A percentile compares a stretch with the other conserved stretches of the same genome.
Evolutionary conservation across 164 flowering plant genomes (phyloP).

Genomic region (Liquidambar formosana): DNA sequence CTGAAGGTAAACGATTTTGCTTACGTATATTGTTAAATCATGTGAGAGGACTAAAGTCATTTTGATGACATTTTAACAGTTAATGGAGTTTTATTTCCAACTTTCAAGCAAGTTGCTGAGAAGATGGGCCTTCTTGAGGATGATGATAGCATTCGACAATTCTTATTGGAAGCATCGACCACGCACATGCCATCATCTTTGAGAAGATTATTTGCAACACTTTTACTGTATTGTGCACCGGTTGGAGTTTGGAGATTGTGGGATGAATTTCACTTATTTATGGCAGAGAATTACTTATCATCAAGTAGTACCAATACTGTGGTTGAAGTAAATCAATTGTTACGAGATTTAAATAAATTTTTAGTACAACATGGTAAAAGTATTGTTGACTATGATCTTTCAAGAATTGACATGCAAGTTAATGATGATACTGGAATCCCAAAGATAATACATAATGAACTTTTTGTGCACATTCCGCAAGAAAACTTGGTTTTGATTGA

Average conservation of each 20-base stretch:
- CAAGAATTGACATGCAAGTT: not conserved
- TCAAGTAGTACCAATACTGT: not conserved
- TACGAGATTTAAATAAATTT: not conserved
- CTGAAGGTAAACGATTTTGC: not conserved
- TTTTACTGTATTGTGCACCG: constrained; percentile 3
- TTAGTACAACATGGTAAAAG: not conserved
- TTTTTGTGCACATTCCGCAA: not conserved
- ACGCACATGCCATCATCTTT: constrained; percentile 4
- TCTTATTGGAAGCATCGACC: not conserved
- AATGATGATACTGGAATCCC: not conserved
- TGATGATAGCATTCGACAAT: constrained; percentile 2
- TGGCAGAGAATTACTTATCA: constrained; percentile 1
- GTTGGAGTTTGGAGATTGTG: not conserved
- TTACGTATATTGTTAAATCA: not conserved
- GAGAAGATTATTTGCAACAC: constrained; percentile 9
- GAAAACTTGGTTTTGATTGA: not conserved
- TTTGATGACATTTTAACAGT: constrained; percentile 4
- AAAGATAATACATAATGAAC: constrained; percentile 7
- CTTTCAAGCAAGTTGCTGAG: not conserved
- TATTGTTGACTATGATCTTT: not conserved
- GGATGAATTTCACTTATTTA: not conserved
- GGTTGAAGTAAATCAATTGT: not conserved
- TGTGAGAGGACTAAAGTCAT: not conserved
- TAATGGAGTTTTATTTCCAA: not conserved
- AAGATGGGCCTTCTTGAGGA: not conserved